phyloP scores from a whole-genome alignment of 257 asterid genomes.

The Solanum microdontum region DNA sequence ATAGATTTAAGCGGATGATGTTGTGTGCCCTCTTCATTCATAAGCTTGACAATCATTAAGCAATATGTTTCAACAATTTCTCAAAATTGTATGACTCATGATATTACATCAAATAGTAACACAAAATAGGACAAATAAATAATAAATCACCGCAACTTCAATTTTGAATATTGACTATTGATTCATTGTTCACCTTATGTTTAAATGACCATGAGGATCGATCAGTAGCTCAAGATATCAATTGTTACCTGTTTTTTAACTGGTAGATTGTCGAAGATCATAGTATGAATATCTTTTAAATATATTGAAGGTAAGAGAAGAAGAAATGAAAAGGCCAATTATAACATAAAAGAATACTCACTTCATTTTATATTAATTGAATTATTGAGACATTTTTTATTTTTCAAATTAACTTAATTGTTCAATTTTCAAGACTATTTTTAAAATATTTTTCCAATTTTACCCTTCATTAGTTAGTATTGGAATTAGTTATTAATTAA shows the following conservation, averaged over 20 bases:
- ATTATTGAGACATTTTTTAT: too few species aligned
- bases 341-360: too few species aligned
- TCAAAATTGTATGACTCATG: neutral
- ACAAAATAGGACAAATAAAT: neutral
- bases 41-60: neutral
- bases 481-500: too few species aligned
- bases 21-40: neutral
- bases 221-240: too few species aligned
- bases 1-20: neutral
- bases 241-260: neutral
- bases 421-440: too few species aligned
- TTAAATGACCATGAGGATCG: neutral
- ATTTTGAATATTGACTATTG: neutral
- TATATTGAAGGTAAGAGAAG: too few species aligned
- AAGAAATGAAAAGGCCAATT: neutral
- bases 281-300: neutral
- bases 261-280: neutral
- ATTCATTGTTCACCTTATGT: neutral
- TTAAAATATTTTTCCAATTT: too few species aligned
- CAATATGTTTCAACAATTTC: neutral
- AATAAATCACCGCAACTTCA: neutral
- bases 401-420: too few species aligned
- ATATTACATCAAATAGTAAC: neutral
- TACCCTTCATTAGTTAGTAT: too few species aligned
- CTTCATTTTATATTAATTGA: too few species aligned